Conservation (phyloP, 1,284 basidiomycete species). For the Moniliella sp. region DNA sequence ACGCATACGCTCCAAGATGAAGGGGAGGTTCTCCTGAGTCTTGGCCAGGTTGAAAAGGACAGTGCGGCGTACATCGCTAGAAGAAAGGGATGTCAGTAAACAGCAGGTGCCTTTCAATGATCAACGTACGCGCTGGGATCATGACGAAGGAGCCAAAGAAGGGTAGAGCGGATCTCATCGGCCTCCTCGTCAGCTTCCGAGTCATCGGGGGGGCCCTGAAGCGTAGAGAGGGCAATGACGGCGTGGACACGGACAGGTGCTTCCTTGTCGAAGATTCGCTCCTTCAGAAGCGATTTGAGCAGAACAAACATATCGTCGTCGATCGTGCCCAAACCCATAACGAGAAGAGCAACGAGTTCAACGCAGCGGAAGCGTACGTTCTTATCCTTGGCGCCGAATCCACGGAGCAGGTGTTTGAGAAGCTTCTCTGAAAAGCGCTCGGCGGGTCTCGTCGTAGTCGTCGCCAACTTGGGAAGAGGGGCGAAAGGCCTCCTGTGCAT, state of each 20-base stretch:
- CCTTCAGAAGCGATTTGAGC: slow-evolving; percentile 51
- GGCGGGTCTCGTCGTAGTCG: slow-evolving; percentile 51
- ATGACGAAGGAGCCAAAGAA: slow-evolving; percentile 51
- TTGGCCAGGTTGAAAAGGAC: slow-evolving; percentile 59
- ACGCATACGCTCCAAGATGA: slow-evolving; percentile 57
- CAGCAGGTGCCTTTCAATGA: too few species aligned
- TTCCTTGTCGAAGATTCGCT: slow-evolving; percentile 68
- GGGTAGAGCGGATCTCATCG: slow-evolving; percentile 46
- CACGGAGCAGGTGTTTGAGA: slow-evolving; percentile 56
- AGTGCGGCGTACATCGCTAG: slow-evolving; percentile 69
- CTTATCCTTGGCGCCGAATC: slow-evolving; percentile 75
- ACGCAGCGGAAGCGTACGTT: slow-evolving; percentile 59
- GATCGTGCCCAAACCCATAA: slow-evolving; percentile 8
- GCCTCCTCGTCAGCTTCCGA: slow-evolving; percentile 50
- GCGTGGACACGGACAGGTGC: slow-evolving; percentile 63
- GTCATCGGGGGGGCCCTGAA: slow-evolving; percentile 37
- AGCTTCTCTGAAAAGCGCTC: slow-evolving; percentile 48
- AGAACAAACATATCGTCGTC: slow-evolving; percentile 61
- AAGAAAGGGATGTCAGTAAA: too few species aligned
- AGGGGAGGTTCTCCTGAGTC: slow-evolving; percentile 42
- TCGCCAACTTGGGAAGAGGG: slow-evolving; percentile 37
- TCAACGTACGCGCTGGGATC: slow-evolving; percentile 38
- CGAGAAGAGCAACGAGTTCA: slow-evolving; percentile 42
- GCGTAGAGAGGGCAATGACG: slow-evolving; percentile 59
- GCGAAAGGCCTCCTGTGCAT: slow-evolving; percentile 20